phyloP scores from a whole-genome alignment of 306 rosid species.

The Cicer arietinum region DNA sequence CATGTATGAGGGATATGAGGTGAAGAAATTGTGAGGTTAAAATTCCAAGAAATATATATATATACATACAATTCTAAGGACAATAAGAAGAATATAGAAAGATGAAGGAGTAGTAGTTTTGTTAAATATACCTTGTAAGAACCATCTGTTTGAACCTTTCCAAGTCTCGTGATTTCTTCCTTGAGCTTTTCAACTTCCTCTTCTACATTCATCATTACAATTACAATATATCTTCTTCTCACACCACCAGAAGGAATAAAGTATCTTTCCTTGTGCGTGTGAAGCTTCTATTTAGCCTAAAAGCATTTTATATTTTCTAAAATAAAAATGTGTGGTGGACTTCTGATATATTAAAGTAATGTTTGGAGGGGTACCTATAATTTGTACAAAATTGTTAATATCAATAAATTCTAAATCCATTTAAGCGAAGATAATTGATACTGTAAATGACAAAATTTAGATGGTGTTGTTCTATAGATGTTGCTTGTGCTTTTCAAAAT shows the following conservation, averaged over 20 bases:
- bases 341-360: not conserved
- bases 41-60: not conserved
- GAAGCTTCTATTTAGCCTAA: not conserved
- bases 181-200: constrained; percentile 82
- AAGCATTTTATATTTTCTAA: constrained; percentile 19
- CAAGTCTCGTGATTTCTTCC: constrained; percentile 87
- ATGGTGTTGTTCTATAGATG: not conserved
- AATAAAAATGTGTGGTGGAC: not conserved
- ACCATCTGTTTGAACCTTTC: constrained; percentile 74
- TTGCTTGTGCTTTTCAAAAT: too few species aligned
- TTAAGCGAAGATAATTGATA: not conserved
- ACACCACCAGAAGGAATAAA: constrained; percentile 17
- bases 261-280: not conserved
- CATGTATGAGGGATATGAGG: not conserved
- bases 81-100: constrained; percentile 20
- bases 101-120: not conserved
- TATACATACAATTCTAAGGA: not conserved
- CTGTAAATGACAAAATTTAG: too few species aligned
- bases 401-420: not conserved
- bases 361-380: not conserved
- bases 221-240: constrained; percentile 26
- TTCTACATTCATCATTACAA: constrained; percentile 82
- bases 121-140: constrained; percentile 72
- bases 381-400: not conserved
- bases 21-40: constrained; percentile 16